Conservation (phyloP, 257 asterid genomes). For the Echium plantagineum region DNA sequence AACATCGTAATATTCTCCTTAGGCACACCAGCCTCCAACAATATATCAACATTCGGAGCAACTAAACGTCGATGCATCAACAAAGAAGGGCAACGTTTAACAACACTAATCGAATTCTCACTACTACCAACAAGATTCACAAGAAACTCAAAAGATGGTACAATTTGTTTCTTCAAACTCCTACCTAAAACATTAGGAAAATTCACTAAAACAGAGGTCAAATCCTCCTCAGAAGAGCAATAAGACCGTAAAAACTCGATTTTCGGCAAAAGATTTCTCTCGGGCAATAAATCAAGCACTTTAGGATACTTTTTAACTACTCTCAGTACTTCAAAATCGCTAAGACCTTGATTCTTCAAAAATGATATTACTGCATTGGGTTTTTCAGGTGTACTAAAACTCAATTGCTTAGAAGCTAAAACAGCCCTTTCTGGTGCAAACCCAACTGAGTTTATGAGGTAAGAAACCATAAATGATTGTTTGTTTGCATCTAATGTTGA, state of each 20-base stretch:
- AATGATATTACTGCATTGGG: constrained; percentile 17
- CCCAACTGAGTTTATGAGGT: constrained; percentile 17
- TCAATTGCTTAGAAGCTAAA: constrained; percentile 7
- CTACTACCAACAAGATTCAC: neutral
- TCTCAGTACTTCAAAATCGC: constrained; percentile 3
- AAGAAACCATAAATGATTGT: constrained; percentile 10
- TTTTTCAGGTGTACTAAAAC: constrained; percentile 6
- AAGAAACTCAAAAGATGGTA: constrained; percentile 3
- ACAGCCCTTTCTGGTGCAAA: constrained; percentile 17
- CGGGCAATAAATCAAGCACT: constrained; percentile 9
- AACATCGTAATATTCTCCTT: neutral
- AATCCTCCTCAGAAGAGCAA: constrained; percentile 4
- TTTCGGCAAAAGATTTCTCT: constrained; percentile 18
- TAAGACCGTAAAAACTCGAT: constrained; percentile 8
- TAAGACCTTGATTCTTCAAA: constrained; percentile 11
- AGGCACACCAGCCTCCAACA: constrained; percentile 9
- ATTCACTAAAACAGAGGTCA: neutral
- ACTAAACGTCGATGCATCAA: neutral
- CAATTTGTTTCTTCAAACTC: neutral
- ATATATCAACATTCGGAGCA: constrained; percentile 6
- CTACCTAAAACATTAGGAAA: constrained; percentile 1
- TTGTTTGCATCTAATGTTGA: constrained; percentile 1
- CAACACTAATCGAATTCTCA: neutral
- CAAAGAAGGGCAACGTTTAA: neutral
- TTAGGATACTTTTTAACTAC: constrained; percentile 12